Base-by-base conservation (phyloP, 495 filamentous ascomycete genomes). In the Hyaloscypha variabilis region DNA sequence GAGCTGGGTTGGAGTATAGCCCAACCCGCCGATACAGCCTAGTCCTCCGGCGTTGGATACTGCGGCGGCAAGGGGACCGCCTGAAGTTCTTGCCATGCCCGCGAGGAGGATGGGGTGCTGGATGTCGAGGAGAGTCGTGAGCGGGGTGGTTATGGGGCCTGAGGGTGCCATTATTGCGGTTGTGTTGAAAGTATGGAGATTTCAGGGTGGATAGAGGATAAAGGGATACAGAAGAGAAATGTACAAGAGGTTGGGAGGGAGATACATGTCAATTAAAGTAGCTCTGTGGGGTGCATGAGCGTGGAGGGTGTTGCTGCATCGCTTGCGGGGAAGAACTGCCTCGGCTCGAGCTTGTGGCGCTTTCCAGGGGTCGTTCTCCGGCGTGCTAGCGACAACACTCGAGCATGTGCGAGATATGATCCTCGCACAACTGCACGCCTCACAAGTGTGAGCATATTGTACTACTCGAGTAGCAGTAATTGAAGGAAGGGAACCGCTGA, bases 21-120 rank as follows among this genome's bases (percentile, higher is more conserved):
- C 88, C 58, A 96, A 86, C 26, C 93, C 93, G 59, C 93, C 92
- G 65, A 97, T 87, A 31, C 88, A 88, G 68, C 93, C 93, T 14
- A 97, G 85, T 11, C 92, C 92, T 72, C 93, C 93, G 11, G 91
- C 91, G 75, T 97, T 95, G 75, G 87, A 91, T 54, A 97, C 92
- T 24, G 93, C 92, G 3, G 93, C 91, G 14, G 93, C 93, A 50
- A 97, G 87, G 21, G 81, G 81, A 0, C 88, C 91, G 68, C 88
- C 87, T 8, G 89, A 92, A 23, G 89, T 90, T 67, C 89, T 87
- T 6, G 92, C 92, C 93, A 97, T 97, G 66, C 93, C 92, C 42
- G 92, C 93, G 46, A 96, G 88, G 61, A 96, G 75, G 67, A 97
- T 88, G 59, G 92, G 92, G 78, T 95, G 90, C 51, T 87, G 76